These are phyloP conservation scores for Picochlorum sp. DNA, from an alignment of 139 green algal genomes.

Conservation along the genomic window DNA sequence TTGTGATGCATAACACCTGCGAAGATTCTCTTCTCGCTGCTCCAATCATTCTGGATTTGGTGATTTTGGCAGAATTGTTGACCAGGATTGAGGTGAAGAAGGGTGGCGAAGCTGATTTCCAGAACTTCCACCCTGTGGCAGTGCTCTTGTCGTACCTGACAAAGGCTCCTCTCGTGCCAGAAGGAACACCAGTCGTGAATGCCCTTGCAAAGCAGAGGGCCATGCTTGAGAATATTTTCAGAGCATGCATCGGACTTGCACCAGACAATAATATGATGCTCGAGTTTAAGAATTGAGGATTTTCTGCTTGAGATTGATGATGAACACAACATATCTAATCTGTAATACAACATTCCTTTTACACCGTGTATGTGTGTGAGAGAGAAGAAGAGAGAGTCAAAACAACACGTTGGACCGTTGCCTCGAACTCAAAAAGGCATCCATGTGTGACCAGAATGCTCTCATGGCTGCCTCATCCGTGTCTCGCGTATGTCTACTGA, in stretches of 20 bases:
- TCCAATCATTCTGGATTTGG: conserved; percentile 97
- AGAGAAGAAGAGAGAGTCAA: neutral
- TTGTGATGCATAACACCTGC: conserved; percentile 99
- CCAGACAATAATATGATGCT: conserved; percentile 97
- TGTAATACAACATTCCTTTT: neutral
- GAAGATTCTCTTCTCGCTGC: conserved; percentile 92
- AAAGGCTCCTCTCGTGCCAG: conserved; percentile 83
- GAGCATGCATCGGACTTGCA: conserved; percentile 87
- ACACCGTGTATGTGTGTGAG: neutral
- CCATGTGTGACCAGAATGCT: conserved; percentile 11
- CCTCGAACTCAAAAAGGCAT: conserved; percentile 11
- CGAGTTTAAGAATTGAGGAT: conserved; percentile 45
- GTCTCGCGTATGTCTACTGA: conserved; percentile 26
- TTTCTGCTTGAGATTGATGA: neutral
- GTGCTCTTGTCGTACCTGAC: conserved; percentile 91
- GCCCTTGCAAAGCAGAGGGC: conserved; percentile 92
- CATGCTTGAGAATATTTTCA: conserved; percentile 96
- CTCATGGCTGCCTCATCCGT: conserved; percentile 13
- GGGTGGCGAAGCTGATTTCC: conserved; percentile 64
- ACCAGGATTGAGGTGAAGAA: conserved; percentile 81
- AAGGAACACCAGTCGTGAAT: conserved; percentile 92
- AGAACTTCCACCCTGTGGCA: conserved; percentile 86
- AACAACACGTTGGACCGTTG: neutral
- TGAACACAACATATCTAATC: neutral
- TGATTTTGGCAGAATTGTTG: conserved; percentile 91